Percentiles rank a stretch among this genome's conserved stretches.
phyloP scores from a whole-genome alignment of 2,329 filamentous ascomycete species.

The Cryoendolithus antarcticus region DNA sequence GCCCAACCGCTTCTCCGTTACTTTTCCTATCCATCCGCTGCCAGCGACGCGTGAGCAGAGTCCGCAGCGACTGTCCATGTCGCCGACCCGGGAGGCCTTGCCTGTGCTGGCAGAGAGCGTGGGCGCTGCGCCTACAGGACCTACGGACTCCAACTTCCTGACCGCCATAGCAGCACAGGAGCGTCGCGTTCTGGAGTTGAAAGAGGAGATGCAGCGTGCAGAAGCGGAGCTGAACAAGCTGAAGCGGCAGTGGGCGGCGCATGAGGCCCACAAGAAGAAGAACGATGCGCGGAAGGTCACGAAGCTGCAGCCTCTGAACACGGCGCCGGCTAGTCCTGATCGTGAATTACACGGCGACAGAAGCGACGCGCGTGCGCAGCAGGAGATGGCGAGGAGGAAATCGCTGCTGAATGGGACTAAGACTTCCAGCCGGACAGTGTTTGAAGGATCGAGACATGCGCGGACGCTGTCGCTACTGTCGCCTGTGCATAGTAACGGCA shows the following conservation, averaged over 20 bases:
- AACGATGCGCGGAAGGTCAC: conserved; percentile 51
- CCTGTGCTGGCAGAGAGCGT: conserved; percentile 22
- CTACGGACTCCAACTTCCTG: conserved; percentile 47
- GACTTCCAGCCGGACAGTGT: conserved; percentile 41
- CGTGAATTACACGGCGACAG: conserved; percentile 35
- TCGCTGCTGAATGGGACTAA: conserved; percentile 45
- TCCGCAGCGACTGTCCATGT: conserved; percentile 21
- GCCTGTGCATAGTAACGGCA: conserved; percentile 24
- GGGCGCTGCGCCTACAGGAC: conserved; percentile 25
- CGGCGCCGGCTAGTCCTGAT: conserved; percentile 21
- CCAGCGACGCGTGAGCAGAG: conserved; percentile 14
- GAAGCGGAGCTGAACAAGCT: conserved; percentile 63
- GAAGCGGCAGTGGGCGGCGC: conserved; percentile 71
- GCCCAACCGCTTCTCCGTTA: conserved; percentile 35
- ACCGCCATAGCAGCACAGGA: conserved; percentile 88
- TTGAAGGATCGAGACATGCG: conserved; percentile 50
- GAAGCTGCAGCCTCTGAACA: conserved; percentile 43
- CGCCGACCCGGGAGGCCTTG: conserved; percentile 18
- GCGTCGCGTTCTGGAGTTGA: conserved; percentile 75
- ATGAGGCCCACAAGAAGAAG: conserved; percentile 66
- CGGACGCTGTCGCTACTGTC: conserved; percentile 72
- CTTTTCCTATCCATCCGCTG: conserved; percentile 34
- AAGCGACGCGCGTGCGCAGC: conserved; percentile 31
- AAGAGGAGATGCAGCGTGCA: conserved; percentile 75
- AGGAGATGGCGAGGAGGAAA: conserved; percentile 62